phyloP scores from a whole-genome alignment of 164 flowering plant species.

The Liriodendron chinense region DNA sequence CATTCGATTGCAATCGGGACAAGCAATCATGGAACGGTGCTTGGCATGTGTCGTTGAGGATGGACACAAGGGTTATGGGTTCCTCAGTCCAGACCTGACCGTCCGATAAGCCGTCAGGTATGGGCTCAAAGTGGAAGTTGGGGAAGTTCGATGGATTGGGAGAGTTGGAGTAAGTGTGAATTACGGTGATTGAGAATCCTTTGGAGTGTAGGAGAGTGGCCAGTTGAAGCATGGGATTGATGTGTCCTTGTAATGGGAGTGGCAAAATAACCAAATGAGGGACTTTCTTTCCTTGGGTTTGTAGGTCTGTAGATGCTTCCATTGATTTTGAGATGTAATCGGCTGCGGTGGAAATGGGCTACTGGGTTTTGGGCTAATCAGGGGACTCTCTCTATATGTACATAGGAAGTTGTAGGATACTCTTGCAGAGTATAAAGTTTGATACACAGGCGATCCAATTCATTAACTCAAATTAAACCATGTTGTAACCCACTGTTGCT shows the following conservation, averaged over 20 bases:
- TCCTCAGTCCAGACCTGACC: conserved; percentile 3
- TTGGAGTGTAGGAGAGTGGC: conserved; percentile 36
- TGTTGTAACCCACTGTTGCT: too few relatives aligned
- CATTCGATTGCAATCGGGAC: conserved; percentile 8
- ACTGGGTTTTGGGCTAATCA: too few relatives aligned
- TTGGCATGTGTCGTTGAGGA: conserved; percentile 24
- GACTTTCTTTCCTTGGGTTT: neutral
- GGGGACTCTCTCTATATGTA: too few relatives aligned
- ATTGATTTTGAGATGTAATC: too few relatives aligned
- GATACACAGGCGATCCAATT: too few relatives aligned
- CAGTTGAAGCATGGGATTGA: conserved; percentile 52
- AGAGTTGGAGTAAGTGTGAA: conserved; percentile 45
- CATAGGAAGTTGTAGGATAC: too few relatives aligned
- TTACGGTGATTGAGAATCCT: conserved; percentile 46
- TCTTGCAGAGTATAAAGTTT: too few relatives aligned
- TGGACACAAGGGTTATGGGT: neutral
- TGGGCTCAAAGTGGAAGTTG: conserved; percentile 23
- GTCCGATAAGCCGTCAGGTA: conserved; percentile 13
- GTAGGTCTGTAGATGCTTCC: too few relatives aligned
- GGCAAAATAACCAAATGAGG: neutral
- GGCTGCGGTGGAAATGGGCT: too few relatives aligned
- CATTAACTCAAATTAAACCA: too few relatives aligned
- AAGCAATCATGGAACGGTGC: conserved; percentile 23
- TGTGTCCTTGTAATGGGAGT: conserved; percentile 9
- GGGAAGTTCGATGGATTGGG: conserved; percentile 29